These are phyloP conservation scores for Epichloe gansuensis DNA, from an alignment of 2,329 filamentous ascomycete species.

Conservation along the genomic window DNA sequence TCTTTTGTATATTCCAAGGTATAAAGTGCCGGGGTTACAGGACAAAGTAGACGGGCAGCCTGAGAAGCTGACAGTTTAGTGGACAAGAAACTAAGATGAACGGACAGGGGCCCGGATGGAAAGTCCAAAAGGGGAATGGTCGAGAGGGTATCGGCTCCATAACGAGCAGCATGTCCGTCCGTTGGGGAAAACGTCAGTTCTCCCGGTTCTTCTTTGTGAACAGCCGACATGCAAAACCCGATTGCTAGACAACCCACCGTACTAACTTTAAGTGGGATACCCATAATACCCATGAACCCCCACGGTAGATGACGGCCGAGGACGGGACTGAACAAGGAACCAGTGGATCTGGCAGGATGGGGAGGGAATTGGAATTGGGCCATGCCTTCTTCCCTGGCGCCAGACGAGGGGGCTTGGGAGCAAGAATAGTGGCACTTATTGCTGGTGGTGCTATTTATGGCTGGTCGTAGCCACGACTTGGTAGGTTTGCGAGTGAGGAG, in stretches of 20 bases:
- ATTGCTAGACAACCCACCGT: background rate
- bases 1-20: constrained; percentile 19
- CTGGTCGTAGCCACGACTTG: too few species aligned
- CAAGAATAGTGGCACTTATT: background rate
- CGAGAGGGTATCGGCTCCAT: constrained; percentile 19
- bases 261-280: background rate
- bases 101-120: constrained; percentile 23
- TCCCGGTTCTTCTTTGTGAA: background rate
- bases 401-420: background rate
- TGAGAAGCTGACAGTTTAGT: constrained; percentile 5
- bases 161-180: constrained; percentile 7
- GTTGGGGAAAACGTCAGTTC: constrained; percentile 3
- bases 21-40: constrained; percentile 13
- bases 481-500: background rate
- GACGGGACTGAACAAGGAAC: constrained; percentile 7
- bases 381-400: constrained; percentile 3
- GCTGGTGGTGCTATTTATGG: background rate
- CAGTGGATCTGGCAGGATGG: constrained; percentile 5
- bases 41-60: constrained; percentile 9
- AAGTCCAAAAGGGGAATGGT: constrained; percentile 28
- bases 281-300: constrained; percentile 1
- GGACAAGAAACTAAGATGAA: constrained; percentile 15
- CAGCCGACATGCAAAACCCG: background rate
- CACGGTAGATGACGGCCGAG: constrained; percentile 6
- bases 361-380: background rate